phyloP scores from a whole-genome alignment of 108 stramenopile genomes.

The Skeletonema menzelii region DNA sequence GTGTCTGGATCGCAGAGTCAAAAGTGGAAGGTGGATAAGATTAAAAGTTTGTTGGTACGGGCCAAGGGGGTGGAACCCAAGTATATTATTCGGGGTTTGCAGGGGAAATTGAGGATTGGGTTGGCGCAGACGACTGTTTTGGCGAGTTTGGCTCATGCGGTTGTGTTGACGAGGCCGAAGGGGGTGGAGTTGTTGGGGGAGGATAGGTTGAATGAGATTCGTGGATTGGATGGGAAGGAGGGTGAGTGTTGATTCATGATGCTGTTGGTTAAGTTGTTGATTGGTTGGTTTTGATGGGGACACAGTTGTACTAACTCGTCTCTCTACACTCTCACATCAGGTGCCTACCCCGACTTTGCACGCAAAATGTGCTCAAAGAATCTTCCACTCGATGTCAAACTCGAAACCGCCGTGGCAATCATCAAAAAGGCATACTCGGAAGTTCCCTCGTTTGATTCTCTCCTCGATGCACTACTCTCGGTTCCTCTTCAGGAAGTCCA shows the following conservation, averaged over 20 bases:
- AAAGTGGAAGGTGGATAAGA: slow-evolving; percentile 92
- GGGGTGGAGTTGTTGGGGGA: slow-evolving; percentile 40
- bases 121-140: slow-evolving; percentile 95
- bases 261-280: neutral
- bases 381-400: slow-evolving; percentile 62
- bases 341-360: slow-evolving; percentile 52
- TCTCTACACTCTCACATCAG: slow-evolving; percentile 19
- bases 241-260: slow-evolving; percentile 2
- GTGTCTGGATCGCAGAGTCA: slow-evolving; percentile 87
- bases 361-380: slow-evolving; percentile 39
- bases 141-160: slow-evolving; percentile 91
- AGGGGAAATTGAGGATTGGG: slow-evolving; percentile 98
- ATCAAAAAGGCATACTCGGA: slow-evolving; percentile 97
- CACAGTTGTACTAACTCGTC: neutral
- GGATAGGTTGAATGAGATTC: slow-evolving; percentile 38
- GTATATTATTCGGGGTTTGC: slow-evolving; percentile 97
- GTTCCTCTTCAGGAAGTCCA: slow-evolving; percentile 79
- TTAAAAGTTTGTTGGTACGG: slow-evolving; percentile 88
- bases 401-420: slow-evolving; percentile 86
- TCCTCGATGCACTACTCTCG: slow-evolving; percentile 83
- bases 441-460: slow-evolving; percentile 88
- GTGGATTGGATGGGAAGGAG: slow-evolving; percentile 39
- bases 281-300: neutral
- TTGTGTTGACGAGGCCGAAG: slow-evolving; percentile 59
- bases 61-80: slow-evolving; percentile 86